A percentile compares a stretch with the other conserved stretches of the same genome.
Evolutionary conservation across 2,329 filamentous ascomycete species (phyloP).

Genomic region (Phialophora macrospora): DNA sequence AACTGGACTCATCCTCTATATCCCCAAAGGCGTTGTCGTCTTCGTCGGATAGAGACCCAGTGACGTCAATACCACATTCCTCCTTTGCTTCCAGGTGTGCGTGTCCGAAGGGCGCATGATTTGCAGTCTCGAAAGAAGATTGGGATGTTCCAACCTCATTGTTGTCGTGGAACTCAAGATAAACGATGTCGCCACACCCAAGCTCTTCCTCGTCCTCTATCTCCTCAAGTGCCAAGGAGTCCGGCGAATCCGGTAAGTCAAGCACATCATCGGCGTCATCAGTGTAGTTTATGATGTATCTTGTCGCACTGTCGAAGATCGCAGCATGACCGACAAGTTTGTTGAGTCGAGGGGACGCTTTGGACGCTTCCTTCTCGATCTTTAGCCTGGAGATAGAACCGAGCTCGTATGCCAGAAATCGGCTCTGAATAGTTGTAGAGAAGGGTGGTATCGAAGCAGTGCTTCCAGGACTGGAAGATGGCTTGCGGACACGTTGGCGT

Average conservation of each 20-base stretch:
- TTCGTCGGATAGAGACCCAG: neutral
- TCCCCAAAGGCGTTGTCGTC: slow-evolving; percentile 12
- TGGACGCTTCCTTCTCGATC: slow-evolving; percentile 31
- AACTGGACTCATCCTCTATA: slow-evolving; percentile 23
- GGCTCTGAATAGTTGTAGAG: neutral
- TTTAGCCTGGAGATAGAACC: slow-evolving; percentile 28
- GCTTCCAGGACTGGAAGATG: neutral
- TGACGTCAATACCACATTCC: slow-evolving; percentile 1
- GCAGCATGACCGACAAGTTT: slow-evolving; percentile 31
- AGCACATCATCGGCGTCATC: slow-evolving; percentile 9
- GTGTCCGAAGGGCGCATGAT: neutral
- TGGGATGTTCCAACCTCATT: neutral
- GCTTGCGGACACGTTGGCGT: neutral
- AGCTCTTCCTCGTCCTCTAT: slow-evolving; percentile 10
- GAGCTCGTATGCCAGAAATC: slow-evolving; percentile 28
- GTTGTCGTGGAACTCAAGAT: slow-evolving; percentile 17
- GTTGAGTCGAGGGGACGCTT: slow-evolving; percentile 25
- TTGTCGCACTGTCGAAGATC: slow-evolving; percentile 29
- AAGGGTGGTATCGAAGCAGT: neutral
- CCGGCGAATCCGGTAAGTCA: neutral
- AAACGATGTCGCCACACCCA: neutral
- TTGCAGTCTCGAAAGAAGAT: neutral
- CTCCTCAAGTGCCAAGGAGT: neutral
- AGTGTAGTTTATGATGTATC: slow-evolving; percentile 26
- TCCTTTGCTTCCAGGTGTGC: slow-evolving; percentile 7